These are phyloP conservation scores for Neurospora sp. DNA, from an alignment of 2,329 filamentous ascomycete species.

Conservation along the genomic window DNA sequence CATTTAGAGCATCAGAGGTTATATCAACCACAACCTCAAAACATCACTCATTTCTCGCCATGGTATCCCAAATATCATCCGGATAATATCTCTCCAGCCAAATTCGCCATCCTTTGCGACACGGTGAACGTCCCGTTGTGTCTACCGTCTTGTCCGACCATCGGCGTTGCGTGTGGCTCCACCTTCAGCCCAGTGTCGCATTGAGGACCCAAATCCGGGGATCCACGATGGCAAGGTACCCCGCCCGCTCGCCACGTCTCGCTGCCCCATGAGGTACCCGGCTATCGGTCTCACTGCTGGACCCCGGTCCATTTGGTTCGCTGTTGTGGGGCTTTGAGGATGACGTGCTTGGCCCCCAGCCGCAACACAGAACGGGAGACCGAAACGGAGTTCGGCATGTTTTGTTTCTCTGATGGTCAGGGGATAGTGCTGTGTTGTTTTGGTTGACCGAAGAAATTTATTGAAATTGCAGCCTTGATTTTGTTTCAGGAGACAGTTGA, in stretches of 20 bases:
- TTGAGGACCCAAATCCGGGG: neutral
- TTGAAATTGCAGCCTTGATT: neutral
- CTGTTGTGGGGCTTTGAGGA: slow-evolving; percentile 6
- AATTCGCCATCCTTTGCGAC: neutral
- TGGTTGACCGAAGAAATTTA: neutral
- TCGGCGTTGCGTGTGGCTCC: neutral
- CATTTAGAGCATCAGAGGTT: too few relatives aligned
- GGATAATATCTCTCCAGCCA: neutral
- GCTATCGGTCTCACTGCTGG: neutral
- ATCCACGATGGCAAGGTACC: neutral
- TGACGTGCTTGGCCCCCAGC: slow-evolving; percentile 12
- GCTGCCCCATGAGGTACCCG: neutral
- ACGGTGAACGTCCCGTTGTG: neutral
- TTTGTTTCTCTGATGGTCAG: neutral
- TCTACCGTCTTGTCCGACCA: neutral
- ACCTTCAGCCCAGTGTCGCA: neutral
- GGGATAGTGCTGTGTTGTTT: neutral
- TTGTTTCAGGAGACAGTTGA: neutral
- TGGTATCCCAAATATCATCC: neutral
- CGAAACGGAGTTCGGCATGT: neutral
- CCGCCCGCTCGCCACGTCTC: neutral
- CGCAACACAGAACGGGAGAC: neutral
- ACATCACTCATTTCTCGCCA: neutral
- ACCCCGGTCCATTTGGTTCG: neutral
- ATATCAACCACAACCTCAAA: neutral